phyloP scores from a whole-genome alignment of 2,329 filamentous ascomycete species.

The Fonsecaea multimorphosa region DNA sequence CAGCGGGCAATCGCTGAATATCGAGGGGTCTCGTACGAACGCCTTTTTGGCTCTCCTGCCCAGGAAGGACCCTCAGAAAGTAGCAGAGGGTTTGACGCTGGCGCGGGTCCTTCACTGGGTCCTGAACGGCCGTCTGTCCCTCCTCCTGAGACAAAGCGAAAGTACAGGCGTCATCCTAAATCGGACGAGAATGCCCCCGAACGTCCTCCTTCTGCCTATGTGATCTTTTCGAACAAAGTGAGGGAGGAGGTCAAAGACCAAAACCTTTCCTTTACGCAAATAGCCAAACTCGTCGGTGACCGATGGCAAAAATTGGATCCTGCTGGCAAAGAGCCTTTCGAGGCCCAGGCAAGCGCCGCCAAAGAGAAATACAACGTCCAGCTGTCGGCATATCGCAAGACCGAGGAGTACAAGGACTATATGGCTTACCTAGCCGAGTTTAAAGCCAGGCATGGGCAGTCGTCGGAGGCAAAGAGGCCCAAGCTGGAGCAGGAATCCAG shows the following conservation, averaged over 20 bases:
- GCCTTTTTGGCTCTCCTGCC: constrained; percentile 43
- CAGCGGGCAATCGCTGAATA: constrained; percentile 80
- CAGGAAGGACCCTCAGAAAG: constrained; percentile 47
- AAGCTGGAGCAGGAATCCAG: constrained; percentile 49
- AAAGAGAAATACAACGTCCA: constrained; percentile 80
- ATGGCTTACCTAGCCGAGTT: constrained; percentile 76
- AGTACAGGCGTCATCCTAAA: constrained; percentile 52
- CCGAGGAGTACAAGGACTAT: constrained; percentile 70
- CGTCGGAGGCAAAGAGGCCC: constrained; percentile 51
- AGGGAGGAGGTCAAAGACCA: constrained; percentile 78
- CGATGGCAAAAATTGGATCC: constrained; percentile 76
- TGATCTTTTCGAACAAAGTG: constrained; percentile 79
- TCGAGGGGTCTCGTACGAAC: constrained; percentile 65
- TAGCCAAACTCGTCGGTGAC: constrained; percentile 81
- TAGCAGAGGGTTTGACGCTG: constrained; percentile 48
- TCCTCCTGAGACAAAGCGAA: constrained; percentile 38
- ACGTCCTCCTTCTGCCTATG: constrained; percentile 80
- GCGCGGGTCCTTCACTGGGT: constrained; percentile 12
- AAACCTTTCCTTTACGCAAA: constrained; percentile 80
- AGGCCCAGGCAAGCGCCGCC: constrained; percentile 71
- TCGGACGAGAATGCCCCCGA: constrained; percentile 81
- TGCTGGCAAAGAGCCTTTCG: constrained; percentile 72
- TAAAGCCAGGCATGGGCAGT: constrained; percentile 69
- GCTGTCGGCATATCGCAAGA: constrained; percentile 78
- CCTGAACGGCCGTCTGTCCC: constrained; percentile 24